These are phyloP conservation scores for Geum urbanum DNA, from an alignment of 306 rosid genomes.

Conservation along the genomic window DNA sequence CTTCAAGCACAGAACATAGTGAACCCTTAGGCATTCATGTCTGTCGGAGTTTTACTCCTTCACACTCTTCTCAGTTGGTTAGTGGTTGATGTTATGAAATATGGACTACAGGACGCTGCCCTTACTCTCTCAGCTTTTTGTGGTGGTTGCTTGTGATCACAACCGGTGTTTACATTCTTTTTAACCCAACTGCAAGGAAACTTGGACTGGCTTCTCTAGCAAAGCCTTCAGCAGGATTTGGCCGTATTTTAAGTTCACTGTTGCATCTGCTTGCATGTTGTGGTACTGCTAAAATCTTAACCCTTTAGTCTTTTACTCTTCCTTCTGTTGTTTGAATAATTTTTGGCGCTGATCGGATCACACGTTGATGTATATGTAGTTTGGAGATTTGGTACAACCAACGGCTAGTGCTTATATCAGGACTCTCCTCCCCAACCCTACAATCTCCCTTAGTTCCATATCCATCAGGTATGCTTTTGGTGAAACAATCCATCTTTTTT, in stretches of 20 bases:
- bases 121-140: conserved; percentile 47
- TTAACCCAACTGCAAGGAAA: conserved; percentile 50
- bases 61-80: conserved; percentile 47
- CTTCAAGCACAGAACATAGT: conserved; percentile 67
- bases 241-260: conserved; percentile 61
- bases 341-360: background rate
- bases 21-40: conserved; percentile 53
- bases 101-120: conserved; percentile 48
- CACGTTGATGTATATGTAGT: background rate
- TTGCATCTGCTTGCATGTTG: conserved; percentile 53
- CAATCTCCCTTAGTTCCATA: conserved; percentile 4
- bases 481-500: background rate
- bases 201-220: conserved; percentile 51
- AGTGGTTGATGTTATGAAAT: conserved; percentile 35
- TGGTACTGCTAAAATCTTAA: conserved; percentile 26
- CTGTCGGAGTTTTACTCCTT: conserved; percentile 41
- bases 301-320: background rate
- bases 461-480: background rate
- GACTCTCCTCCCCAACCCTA: conserved; percentile 8
- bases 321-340: too few species aligned
- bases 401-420: conserved; percentile 8
- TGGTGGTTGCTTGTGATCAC: conserved; percentile 44
- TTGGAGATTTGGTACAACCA: conserved; percentile 13
- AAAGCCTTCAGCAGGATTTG: conserved; percentile 48
- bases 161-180: conserved; percentile 37